Conservation (phyloP, 2,329 filamentous ascomycete genomes). For the Aspergillus spinulosporus region DNA sequence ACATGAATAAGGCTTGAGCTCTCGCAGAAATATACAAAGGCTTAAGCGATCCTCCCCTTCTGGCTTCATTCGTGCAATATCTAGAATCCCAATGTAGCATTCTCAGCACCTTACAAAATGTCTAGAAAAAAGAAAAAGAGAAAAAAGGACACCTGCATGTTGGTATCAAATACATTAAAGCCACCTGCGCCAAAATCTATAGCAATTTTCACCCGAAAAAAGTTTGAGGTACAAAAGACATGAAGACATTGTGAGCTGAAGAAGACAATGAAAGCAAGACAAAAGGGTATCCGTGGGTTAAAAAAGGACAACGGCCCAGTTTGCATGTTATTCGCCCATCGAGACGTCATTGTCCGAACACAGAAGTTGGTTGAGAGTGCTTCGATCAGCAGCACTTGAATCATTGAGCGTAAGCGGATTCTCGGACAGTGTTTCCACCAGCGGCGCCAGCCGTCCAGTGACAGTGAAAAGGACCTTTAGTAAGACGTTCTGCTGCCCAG, state of each 20-base stretch:
- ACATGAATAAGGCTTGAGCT: too few relatives aligned
- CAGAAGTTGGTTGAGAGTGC: constrained; percentile 26
- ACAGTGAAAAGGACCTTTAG: constrained; percentile 42
- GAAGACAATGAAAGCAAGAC: background rate
- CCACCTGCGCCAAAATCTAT: constrained; percentile 4
- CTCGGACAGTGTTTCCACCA: constrained; percentile 37
- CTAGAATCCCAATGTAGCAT: background rate
- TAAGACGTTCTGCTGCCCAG: constrained; percentile 28
- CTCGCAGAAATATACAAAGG: background rate
- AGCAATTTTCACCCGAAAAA: constrained; percentile 1
- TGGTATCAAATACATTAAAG: background rate
- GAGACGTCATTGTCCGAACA: constrained; percentile 31
- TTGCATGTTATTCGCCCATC: constrained; percentile 32
- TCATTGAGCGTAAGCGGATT: constrained; percentile 33
- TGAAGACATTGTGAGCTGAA: background rate
- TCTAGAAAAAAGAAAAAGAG: background rate
- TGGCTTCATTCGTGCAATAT: background rate
- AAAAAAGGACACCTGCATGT: background rate
- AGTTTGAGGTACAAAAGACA: background rate
- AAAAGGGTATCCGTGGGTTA: background rate
- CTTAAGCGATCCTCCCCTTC: background rate
- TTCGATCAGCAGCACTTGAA: constrained; percentile 24
- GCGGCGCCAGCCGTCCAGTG: constrained; percentile 30
- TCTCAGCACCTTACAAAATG: background rate
- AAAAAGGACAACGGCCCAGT: background rate